A percentile compares a stretch with the other conserved stretches of the same genome.
Conservation (phyloP, 2,329 filamentous ascomycete species). For the Colletotrichum sp. region DNA sequence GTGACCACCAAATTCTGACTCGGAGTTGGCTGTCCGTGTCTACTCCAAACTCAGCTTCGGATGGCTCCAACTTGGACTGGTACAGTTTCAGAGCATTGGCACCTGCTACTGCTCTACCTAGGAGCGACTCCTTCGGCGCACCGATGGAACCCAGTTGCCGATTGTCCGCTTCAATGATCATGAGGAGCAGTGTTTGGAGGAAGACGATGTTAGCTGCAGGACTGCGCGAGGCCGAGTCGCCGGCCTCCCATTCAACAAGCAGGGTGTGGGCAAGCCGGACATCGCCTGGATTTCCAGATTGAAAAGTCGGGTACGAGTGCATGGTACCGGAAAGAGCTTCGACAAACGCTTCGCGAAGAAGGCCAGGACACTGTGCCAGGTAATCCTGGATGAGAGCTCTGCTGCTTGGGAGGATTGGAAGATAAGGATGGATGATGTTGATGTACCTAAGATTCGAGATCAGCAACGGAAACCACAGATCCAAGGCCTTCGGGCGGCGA, state of each 20-base stretch:
- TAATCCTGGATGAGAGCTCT: conserved; percentile 61
- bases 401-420: conserved; percentile 68
- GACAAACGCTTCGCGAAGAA: conserved; percentile 68
- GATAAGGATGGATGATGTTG: conserved; percentile 67
- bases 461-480: neutral
- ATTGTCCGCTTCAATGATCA: conserved; percentile 70
- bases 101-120: conserved; percentile 70
- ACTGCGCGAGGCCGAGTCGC: conserved; percentile 38
- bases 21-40: conserved; percentile 69
- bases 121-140: conserved; percentile 57
- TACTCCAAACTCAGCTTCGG: conserved; percentile 52
- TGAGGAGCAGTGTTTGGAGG: conserved; percentile 70
- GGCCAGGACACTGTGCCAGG: conserved; percentile 59
- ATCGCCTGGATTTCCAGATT: conserved; percentile 43
- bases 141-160: conserved; percentile 48
- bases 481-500: neutral
- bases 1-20: conserved; percentile 73
- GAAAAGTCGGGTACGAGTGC: conserved; percentile 49
- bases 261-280: conserved; percentile 50
- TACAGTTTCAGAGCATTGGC: conserved; percentile 71
- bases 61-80: conserved; percentile 37
- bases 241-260: conserved; percentile 57
- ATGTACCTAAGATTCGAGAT: conserved; percentile 57
- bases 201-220: conserved; percentile 58
- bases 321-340: conserved; percentile 67